Base-by-base conservation (phyloP, 2,329 filamentous ascomycete genomes). In the Amesomyces nigricolor region DNA sequence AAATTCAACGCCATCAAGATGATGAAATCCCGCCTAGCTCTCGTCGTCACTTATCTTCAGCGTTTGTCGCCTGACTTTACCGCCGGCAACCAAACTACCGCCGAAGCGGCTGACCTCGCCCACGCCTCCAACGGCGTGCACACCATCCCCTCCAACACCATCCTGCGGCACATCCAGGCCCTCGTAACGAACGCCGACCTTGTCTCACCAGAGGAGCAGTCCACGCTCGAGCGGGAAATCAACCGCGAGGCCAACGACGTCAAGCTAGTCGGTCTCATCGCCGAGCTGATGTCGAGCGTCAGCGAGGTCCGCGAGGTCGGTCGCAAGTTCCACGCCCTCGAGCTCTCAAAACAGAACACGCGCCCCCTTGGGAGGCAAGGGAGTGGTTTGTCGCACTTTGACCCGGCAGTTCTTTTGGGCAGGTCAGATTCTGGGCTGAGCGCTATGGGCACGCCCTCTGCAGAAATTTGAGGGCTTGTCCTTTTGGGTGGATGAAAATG, bases 1-100 rank as follows among this genome's bases (percentile, higher is more conserved):
- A 96, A 95, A 66, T 82, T 87, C 60, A 97, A 96, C 71, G 91
- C 94, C 26, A 87, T 96, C 66, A 92, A 91, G 73, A 96, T 96
- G 85, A 82, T 99, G 29, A 86, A 92, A 65, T 82, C 85, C 6
- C 83, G 89, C 48, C 82, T 94, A 63, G 78, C 81, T 44, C 79
- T 92, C 54, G 80, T 92, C 62, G 80, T 80, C 57, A 78, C 78
- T n/a, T 97, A 96, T 68, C 82, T 99, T 46, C 77, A 86, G 60
- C 80, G 79, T 13, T 79, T 94, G 2, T 87, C 88, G 1, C 77
- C 82, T 7, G 85, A 83, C 19, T 84, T 85, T 65, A 73, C 85
- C 37, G 79, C 77, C 6, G 77, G 78, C 47, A 65, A 62, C 9
- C 64, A 75, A 40, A 65, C 67, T 22, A 67, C 70, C 6, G 64